These are phyloP conservation scores for Ambrosia artemisiifolia DNA, from an alignment of 129 eudicot species.

Conservation along the genomic window DNA sequence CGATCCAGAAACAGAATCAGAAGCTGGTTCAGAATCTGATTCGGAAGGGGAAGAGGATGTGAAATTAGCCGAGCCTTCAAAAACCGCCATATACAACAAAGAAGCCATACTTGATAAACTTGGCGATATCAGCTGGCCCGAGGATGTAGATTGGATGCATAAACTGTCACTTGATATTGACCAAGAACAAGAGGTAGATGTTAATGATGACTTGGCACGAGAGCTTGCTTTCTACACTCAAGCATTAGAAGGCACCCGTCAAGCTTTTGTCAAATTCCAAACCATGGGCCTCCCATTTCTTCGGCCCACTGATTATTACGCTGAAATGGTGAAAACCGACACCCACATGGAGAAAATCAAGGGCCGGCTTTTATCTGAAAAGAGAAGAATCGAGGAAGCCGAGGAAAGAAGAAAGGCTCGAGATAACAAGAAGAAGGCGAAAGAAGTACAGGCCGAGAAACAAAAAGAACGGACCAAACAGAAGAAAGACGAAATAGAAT, in stretches of 20 bases:
- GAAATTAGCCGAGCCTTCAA: constrained; percentile 61
- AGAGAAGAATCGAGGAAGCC: constrained; percentile 73
- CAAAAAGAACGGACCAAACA: constrained; percentile 73
- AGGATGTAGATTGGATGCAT: constrained; percentile 61
- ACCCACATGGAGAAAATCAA: constrained; percentile 85
- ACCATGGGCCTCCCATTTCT: constrained; percentile 68
- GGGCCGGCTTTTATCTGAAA: constrained; percentile 67
- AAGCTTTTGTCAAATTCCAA: constrained; percentile 66
- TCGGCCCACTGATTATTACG: constrained; percentile 81
- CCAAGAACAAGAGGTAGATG: constrained; percentile 66
- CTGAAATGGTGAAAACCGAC: constrained; percentile 91
- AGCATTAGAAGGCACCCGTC: constrained; percentile 74
- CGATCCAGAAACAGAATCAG: constrained; percentile 28
- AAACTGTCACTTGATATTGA: constrained; percentile 52
- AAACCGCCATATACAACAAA: constrained; percentile 55
- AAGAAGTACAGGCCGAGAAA: constrained; percentile 74
- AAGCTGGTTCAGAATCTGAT: constrained; percentile 47
- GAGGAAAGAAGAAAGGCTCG: constrained; percentile 89
- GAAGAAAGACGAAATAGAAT: constrained; percentile 77
- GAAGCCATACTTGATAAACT: constrained; percentile 68
- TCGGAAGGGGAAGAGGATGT: constrained; percentile 57
- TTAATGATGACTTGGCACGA: constrained; percentile 70
- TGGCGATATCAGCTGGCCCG: constrained; percentile 68
- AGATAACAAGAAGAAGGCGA: constrained; percentile 72
- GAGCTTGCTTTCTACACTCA: constrained; percentile 86